phyloP scores from a whole-genome alignment of 805 yeast genomes.

The Spencermartinsiella europaea region DNA sequence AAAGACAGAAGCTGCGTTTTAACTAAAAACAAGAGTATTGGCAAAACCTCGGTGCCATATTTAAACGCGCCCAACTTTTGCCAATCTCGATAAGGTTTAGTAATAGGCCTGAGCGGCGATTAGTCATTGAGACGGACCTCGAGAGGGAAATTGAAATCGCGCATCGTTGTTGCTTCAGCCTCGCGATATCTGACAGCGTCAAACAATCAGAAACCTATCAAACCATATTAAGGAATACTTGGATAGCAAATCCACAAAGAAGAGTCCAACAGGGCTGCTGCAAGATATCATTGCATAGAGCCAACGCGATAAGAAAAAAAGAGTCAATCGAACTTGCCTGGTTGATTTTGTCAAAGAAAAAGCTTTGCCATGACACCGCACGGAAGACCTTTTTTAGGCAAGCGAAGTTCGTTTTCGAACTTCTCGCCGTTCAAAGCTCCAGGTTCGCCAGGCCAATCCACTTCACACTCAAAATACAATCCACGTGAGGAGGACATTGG shows the following conservation, averaged over 20 bases:
- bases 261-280: too few relatives aligned
- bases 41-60: not conserved
- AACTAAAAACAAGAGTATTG: not conserved
- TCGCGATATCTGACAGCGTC: too few relatives aligned
- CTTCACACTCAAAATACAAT: not conserved
- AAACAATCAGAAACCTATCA: too few relatives aligned
- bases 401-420: slow-evolving; percentile 27
- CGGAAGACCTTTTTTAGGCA: slow-evolving; percentile 23
- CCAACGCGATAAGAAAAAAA: not conserved
- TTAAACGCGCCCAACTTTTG: not conserved
- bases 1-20: too few relatives aligned
- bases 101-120: not conserved
- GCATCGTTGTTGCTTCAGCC: too few relatives aligned
- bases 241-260: too few relatives aligned
- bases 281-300: not conserved
- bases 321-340: not conserved
- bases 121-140: not conserved
- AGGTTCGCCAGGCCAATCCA: slow-evolving; percentile 16
- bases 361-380: too few relatives aligned
- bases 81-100: not conserved
- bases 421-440: slow-evolving; percentile 18
- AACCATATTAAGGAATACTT: too few relatives aligned
- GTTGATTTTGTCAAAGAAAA: too few relatives aligned
- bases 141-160: not conserved
- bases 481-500: not conserved